Percentiles rank a stretch among this genome's conserved stretches.
Evolutionary conservation across 2,329 filamentous ascomycete genomes (phyloP).

Genomic region (Hirsutella minnesotensis): DNA sequence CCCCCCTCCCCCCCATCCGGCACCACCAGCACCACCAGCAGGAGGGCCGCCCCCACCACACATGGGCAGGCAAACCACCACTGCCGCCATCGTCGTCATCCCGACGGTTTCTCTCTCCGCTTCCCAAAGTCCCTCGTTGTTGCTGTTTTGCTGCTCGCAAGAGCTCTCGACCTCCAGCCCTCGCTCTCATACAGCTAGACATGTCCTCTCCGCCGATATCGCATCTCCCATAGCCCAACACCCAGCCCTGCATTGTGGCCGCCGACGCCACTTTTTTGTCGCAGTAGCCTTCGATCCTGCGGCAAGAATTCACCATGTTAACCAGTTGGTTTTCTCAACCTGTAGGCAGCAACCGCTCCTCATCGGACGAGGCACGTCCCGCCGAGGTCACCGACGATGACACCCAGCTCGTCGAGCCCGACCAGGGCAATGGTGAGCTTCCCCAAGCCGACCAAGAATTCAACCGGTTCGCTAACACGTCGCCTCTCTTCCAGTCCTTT

Average conservation of each 20-base stretch:
- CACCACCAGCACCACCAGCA: background rate
- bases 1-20: background rate
- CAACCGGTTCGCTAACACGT: background rate
- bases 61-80: background rate
- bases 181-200: background rate
- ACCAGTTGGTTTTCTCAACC: constrained; percentile 28
- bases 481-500: constrained; percentile 53
- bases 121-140: background rate
- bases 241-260: too few relatives aligned
- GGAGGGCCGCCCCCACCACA: background rate
- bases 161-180: background rate
- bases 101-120: background rate
- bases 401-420: constrained; percentile 73
- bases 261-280: too few relatives aligned
- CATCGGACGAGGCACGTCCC: constrained; percentile 40
- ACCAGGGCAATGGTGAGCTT: constrained; percentile 80
- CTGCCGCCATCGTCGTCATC: background rate
- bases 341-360: constrained; percentile 39
- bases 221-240: too few relatives aligned
- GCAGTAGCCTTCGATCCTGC: too few relatives aligned
- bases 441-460: background rate
- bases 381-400: constrained; percentile 45
- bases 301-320: constrained; percentile 20
- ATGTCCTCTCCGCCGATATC: too few relatives aligned
- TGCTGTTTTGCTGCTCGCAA: background rate